These are phyloP conservation scores for Termitomyces sp. DNA, from an alignment of 768 basidiomycete genomes.

Conservation along the genomic window DNA sequence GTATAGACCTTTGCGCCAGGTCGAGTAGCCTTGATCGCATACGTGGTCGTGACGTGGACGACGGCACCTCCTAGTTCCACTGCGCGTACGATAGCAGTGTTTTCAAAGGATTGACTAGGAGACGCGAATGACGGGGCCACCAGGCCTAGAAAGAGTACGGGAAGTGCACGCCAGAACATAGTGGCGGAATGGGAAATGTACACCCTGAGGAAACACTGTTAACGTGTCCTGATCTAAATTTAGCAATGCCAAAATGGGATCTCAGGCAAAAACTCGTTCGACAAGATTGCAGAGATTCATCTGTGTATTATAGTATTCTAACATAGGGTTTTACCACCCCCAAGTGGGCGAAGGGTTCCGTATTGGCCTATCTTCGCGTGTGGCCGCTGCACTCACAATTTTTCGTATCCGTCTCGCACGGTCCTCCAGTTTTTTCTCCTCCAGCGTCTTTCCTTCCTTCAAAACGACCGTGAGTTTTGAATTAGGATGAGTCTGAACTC, in stretches of 20 bases:
- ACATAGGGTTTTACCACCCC: constrained; percentile 62
- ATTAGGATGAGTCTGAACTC: constrained; percentile 74
- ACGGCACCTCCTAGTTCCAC: constrained; percentile 89
- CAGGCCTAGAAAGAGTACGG: constrained; percentile 45
- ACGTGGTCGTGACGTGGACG: constrained; percentile 87
- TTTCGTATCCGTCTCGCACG: constrained; percentile 66
- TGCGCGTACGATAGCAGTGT: constrained; percentile 84
- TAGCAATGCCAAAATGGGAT: constrained; percentile 15
- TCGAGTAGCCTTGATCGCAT: constrained; percentile 73
- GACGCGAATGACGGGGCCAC: constrained; percentile 37
- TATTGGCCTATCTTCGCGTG: constrained; percentile 78
- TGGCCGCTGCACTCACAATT: constrained; percentile 77
- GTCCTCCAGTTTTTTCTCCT: constrained; percentile 62
- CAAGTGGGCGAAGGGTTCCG: constrained; percentile 71
- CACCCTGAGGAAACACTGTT: constrained; percentile 29
- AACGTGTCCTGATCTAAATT: constrained; percentile 32
- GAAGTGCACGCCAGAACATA: constrained; percentile 45
- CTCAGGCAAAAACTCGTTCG: background rate
- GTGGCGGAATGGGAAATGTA: constrained; percentile 21
- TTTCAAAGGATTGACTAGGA: constrained; percentile 66
- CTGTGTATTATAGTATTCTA: constrained; percentile 10
- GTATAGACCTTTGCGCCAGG: constrained; percentile 63
- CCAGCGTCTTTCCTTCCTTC: constrained; percentile 77
- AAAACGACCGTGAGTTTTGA: constrained; percentile 75
- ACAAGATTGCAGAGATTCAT: background rate